phyloP scores from a whole-genome alignment of 805 yeast species.

The Starmera quercuum region DNA sequence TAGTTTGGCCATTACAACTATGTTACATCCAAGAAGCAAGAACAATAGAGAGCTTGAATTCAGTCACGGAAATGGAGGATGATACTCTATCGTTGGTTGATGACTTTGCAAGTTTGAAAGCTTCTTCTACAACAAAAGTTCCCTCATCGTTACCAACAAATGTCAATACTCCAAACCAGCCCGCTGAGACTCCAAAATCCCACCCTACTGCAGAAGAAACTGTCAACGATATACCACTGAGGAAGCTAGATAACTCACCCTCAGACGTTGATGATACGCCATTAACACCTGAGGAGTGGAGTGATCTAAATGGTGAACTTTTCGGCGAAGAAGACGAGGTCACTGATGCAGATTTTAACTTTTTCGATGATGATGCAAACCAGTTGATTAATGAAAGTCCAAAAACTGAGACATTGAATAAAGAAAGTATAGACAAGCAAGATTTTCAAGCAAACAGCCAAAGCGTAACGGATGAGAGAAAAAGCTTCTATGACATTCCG shows the following conservation, averaged over 20 bases:
- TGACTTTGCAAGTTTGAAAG: constrained; percentile 29
- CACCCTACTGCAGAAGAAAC: not conserved
- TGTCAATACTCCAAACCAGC: constrained; percentile 17
- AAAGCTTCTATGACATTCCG: too few species aligned
- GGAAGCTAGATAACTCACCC: not conserved
- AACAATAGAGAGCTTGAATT: not conserved
- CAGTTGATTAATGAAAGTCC: constrained; percentile 3
- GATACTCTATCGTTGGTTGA: constrained; percentile 30
- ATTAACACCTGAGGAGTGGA: constrained; percentile 15
- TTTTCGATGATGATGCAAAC: constrained; percentile 21
- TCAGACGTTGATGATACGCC: not conserved
- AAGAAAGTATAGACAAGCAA: not conserved
- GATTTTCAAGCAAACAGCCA: not conserved
- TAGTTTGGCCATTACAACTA: constrained; percentile 67
- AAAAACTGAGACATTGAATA: constrained; percentile 21
- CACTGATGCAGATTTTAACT: constrained; percentile 20
- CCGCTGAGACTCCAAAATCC: not conserved
- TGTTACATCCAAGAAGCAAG: constrained; percentile 49
- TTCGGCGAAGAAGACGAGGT: constrained; percentile 23
- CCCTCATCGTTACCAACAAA: constrained; percentile 22
- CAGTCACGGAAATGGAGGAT: constrained; percentile 4
- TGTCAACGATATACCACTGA: not conserved
- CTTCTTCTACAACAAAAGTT: constrained; percentile 29
- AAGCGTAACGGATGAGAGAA: too few species aligned
- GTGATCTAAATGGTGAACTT: constrained; percentile 23